These are phyloP conservation scores for Dendryphion nanum DNA, from an alignment of 2,329 filamentous ascomycete species.

Conservation along the genomic window DNA sequence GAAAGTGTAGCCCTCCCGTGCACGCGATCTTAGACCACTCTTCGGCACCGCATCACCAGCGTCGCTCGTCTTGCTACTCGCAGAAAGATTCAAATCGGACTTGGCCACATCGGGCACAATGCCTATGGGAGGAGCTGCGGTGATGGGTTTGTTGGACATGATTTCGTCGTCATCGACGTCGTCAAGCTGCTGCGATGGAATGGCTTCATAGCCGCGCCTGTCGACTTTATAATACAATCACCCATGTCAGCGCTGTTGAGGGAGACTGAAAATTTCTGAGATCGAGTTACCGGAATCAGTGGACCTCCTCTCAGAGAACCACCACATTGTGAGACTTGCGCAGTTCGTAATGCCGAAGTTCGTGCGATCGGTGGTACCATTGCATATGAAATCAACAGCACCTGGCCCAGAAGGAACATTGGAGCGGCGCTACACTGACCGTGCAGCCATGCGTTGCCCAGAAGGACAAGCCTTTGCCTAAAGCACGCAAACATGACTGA, in stretches of 20 bases:
- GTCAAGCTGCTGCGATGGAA: too few relatives aligned
- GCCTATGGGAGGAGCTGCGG: conserved; percentile 4
- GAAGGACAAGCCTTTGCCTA: background rate
- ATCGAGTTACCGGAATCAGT: conserved; percentile 9
- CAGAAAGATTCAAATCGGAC: conserved; percentile 14
- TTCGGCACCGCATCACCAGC: conserved; percentile 8
- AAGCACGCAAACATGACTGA: conserved; percentile 24
- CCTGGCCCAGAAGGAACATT: too few relatives aligned
- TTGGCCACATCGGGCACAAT: conserved; percentile 17
- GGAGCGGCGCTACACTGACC: background rate
- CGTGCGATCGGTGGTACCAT: too few relatives aligned
- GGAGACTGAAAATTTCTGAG: background rate
- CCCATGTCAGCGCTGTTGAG: background rate
- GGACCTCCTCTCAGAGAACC: conserved; percentile 1
- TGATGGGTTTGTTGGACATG: conserved; percentile 7
- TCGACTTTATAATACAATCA: background rate
- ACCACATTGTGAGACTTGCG: conserved; percentile 2
- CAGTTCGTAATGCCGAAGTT: too few relatives aligned
- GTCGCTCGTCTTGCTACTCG: conserved; percentile 15
- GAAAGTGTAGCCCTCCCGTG: conserved; percentile 31
- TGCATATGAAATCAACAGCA: too few relatives aligned
- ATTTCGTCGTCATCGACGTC: too few relatives aligned
- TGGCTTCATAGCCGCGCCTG: background rate
- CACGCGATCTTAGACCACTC: conserved; percentile 2
- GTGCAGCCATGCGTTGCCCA: background rate